Evolutionary conservation across 768 basidiomycete genomes (phyloP), one percentile per base, ranked within the genome.

Genomic region (Strobilomyces echinocephalus): DNA sequence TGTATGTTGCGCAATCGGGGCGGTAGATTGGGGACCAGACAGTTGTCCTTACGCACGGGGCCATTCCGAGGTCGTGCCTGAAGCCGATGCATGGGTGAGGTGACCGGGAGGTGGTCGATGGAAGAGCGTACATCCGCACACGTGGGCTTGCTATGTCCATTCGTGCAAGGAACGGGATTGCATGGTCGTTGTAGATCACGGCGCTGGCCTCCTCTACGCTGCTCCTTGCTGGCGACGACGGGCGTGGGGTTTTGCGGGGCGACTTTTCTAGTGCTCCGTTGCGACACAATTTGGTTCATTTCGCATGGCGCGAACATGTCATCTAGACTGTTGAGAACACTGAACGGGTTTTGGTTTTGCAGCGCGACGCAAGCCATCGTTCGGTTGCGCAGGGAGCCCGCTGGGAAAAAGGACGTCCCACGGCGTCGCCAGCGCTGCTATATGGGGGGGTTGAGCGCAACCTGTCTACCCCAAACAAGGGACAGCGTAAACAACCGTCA

Each of bases 401-500:
- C n/a, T 52, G 52, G 45, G 52, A 48, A 52, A 53, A 47, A 12
- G 9, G 9, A 33, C 30, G 18, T 10, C 3, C 9, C 28, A 24
- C 24, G 24, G 24, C 31, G 53, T 33, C 49, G 26, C 45, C 12
- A n/a, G n/a, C n/a, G 28, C 24, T 44, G 24, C 43, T 53, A 49
- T 49, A 48, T 31, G 14, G 46, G 57, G n/a, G 5, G 21, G 20
- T 18, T 8, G 44, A 18, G 43, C 50, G 44, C 46, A 56, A 39
- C 2, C n/a, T 15, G 12, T 18, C 52, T 20, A 50, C 62, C 33
- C 18, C 52, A 53, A 64, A 43, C 34, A 18, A 4, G 59, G 24
- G 35, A 18, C 0, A 7, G 24, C 12, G 18, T 43, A 63, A 63
- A 63, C 60, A 63, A 58, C 42, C 36, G 49, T 64, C 63, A 64